Evolutionary conservation across 371 early-diverging fungal genomes (phyloP), one percentile per base, ranked within the genome.

Genomic region (Haplosporangium sp.): DNA sequence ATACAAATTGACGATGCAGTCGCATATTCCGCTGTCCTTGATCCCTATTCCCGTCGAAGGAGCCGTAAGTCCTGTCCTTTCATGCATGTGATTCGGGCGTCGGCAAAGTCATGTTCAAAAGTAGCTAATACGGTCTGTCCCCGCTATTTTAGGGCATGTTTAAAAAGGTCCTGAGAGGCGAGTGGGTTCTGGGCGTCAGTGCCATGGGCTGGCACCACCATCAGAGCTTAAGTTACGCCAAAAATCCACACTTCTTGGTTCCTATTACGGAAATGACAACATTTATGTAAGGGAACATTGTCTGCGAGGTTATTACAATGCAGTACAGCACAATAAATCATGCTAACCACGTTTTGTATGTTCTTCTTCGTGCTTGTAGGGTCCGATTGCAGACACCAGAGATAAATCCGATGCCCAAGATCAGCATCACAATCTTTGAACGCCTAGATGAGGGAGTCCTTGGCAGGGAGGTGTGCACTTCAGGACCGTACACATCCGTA

Each of bases 21-120:
- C 90, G 50, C 86, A 82, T 42, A 57, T 69, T 4, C 67, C 82
- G 18, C 73, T 92, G 20, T 56, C 77, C 8, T 50, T 89, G 9
- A 83, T 86, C 5, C 71, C 89, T 7, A 91, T 94, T 59, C 91
- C 94, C 11, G 73, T 86, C n/a, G 94, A 94, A 75, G 94, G 94
- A 65, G 93, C 93, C 16, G 94, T 92, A 75, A 86, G 89, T 84
- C 62, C 51, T 13, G 29, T 38, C 29, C 20, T 14, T 18, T 60
- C 18, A 13, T 4, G 29, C 4, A 29, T 29, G 29, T 29, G 29
- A 29, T 29, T 29, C 2, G 29, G 29, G 4, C 4, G 29, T 29
- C 29, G 29, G 29, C 29, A 29, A 29, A 29, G 29, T 29, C 4
- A 29, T 4, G 4, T 29, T 29, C 29, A 29, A 29, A 4, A 29